Base-by-base conservation (phyloP, 1,284 basidiomycete genomes). In the Microbotryomycetes sp. region DNA sequence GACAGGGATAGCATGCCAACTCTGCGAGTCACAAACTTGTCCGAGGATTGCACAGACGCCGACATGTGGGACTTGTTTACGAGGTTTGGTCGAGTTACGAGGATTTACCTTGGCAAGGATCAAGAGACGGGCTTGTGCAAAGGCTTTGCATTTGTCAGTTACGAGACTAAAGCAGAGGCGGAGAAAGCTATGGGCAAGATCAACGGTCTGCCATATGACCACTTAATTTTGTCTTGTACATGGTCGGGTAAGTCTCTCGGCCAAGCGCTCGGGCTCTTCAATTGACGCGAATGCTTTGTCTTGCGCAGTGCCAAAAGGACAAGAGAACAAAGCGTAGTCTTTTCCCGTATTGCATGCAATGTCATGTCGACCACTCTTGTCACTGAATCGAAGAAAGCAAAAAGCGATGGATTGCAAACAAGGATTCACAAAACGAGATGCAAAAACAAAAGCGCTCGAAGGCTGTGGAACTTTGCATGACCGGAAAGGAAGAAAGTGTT, bases 1-100 rank as follows among this genome's bases (percentile, higher is more conserved):
- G 79, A 75, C 50, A 82, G 92, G 55, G 94, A 97, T 76, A 94
- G 98, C 73, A 81, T 94, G 27, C 94, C 96, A 3, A 99, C 96
- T 0, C 82, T 99, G 26, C 90, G 96, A 54, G 91, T 99, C 70
- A 97, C 96, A 47, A 98, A 97, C 73, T 87, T 99, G 64, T 91
- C 89, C 30, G 88, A 92, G 75, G 96, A 98, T 72, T 91, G 91
- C 1, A 85, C 90, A 71, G 96, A 98, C 75, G 87, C 87, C 74
- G 96, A 98, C 77, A 80, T 99, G 54, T 86, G 93, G 62, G 91
- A 91, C 28, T 81, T 99, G 24, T 98, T 99, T 76, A 70, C 70
- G 52, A 71, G 76, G 28, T 79, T 78, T 64, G 77, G 76, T 16
- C 71, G 79, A 24, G 90, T 93, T 57, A 59, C 60, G 72, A 80